Base-by-base conservation (phyloP, 2,329 filamentous ascomycete species). In the Monosporascus sp. region DNA sequence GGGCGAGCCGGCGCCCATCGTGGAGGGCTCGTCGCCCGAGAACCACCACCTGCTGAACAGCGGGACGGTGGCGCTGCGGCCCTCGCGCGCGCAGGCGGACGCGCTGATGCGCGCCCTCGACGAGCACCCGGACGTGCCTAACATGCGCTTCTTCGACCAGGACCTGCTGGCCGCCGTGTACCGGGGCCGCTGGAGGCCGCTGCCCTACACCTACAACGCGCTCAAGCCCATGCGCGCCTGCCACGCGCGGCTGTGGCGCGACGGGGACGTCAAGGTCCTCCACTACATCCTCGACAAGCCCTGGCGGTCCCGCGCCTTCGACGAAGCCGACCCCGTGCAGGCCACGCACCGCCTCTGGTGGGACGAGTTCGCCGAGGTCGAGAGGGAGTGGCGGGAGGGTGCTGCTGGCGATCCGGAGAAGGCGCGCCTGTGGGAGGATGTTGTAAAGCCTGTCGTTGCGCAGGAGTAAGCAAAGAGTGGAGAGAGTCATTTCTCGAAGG, bases 31-130 rank as follows among this genome's bases (percentile, higher is more conserved):
- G 31, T 58, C 60, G 38, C 67, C 62, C 3, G 58, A 58, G 31
- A 68, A 67, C 58, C 66, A 70, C 59, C 68, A 69, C 61, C 61
- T 69, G 17, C 66, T 69, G n/a, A 70, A 69, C 61, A 68, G 65
- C 52, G 67, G 66, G 22, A 69, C 67, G 19, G 66, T 69, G 3
- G 64, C 69, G 41, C 44, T 70, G n/a, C 56, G 52, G 51, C 67
- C 67, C 4, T 70, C 67, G 14, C 54, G 61, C 38, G 27, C 52
- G 49, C 58, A 67, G 50, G 68, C 59, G 54, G 64, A 64, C 50
- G 56, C 54, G 19, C 60, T 69, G n/a, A 64, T 70, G 37, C 50
- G 67, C 52, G 58, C 65, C 54, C 59, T 66, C 67, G 64, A 66
- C 59, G 65, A 60, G 6, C 64, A 64, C 48, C 64, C 64, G 20